These are phyloP conservation scores for Aschersonia sp. DNA, from an alignment of 2,329 filamentous ascomycete genomes.

Conservation along the genomic window DNA sequence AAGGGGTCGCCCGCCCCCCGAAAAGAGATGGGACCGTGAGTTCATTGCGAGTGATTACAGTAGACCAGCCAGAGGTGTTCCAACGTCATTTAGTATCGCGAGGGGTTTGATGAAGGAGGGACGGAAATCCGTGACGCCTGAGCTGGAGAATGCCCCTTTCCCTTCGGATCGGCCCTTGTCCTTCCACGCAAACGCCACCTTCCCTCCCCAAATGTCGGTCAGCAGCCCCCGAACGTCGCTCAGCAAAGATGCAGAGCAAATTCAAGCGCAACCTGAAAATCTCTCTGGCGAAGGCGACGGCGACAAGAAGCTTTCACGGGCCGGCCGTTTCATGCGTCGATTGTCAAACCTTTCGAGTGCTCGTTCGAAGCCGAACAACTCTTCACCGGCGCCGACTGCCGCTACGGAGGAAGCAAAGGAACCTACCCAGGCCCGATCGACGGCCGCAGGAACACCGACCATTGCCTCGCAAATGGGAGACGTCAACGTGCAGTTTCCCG, in stretches of 20 bases:
- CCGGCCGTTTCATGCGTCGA: slow-evolving; percentile 43
- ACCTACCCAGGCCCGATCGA: slow-evolving; percentile 9
- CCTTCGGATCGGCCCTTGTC: slow-evolving; percentile 34
- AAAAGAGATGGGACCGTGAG: slow-evolving; percentile 23
- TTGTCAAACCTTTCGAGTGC: slow-evolving; percentile 38
- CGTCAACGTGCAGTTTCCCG: slow-evolving; percentile 93
- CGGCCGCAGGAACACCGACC: slow-evolving; percentile 17
- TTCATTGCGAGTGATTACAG: slow-evolving; percentile 14
- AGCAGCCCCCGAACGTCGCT: slow-evolving; percentile 43
- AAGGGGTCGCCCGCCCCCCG: slow-evolving; percentile 12
- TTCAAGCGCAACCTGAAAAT: not conserved
- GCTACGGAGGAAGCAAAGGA: slow-evolving; percentile 27
- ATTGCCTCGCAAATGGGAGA: slow-evolving; percentile 64
- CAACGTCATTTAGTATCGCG: slow-evolving; percentile 45
- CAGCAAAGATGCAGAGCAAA: slow-evolving; percentile 24
- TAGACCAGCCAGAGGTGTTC: slow-evolving; percentile 26
- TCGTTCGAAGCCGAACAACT: slow-evolving; percentile 28
- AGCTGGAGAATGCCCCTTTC: slow-evolving; percentile 16
- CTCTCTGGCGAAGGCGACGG: slow-evolving; percentile 32
- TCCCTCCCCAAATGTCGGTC: slow-evolving; percentile 47
- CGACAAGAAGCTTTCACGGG: slow-evolving; percentile 28
- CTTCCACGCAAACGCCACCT: slow-evolving; percentile 26
- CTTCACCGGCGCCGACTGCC: slow-evolving; percentile 25
- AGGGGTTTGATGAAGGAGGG: slow-evolving; percentile 48
- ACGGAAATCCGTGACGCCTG: slow-evolving; percentile 33